Conservation (phyloP, 208 protist genomes). For the Acanthamoeba lenticulata region DNA sequence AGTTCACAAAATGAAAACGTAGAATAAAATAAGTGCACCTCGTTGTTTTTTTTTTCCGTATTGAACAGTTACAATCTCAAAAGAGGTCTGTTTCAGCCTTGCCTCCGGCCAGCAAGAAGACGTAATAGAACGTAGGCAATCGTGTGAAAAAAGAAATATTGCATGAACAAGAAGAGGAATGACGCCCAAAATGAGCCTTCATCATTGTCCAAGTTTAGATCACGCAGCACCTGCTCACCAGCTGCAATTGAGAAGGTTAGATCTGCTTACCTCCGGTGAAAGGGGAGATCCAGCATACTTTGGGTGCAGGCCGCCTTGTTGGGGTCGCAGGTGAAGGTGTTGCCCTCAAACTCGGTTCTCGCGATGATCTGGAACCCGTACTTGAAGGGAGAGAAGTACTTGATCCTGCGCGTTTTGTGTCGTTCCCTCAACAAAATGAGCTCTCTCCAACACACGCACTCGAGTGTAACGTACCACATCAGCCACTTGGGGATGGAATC, state of each 20-base stretch:
- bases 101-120: not conserved
- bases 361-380: not conserved
- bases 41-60: too few relatives aligned
- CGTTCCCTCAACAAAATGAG: not conserved
- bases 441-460: too few relatives aligned
- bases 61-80: too few relatives aligned
- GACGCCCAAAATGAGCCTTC: not conserved
- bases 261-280: not conserved
- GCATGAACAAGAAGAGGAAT: constrained; percentile 11
- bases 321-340: not conserved
- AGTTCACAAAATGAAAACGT: too few relatives aligned
- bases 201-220: not conserved
- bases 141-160: not conserved
- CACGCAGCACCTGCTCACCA: not conserved
- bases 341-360: not conserved
- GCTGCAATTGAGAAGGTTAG: not conserved
- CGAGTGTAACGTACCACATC: not conserved
- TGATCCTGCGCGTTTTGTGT: not conserved
- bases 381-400: constrained; percentile 23
- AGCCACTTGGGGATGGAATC: not conserved
- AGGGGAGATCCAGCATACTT: not conserved
- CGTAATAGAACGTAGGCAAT: not conserved
- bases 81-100: too few relatives aligned
- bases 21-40: too few relatives aligned
- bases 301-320: not conserved